phyloP scores from a whole-genome alignment of 2,329 filamentous ascomycete genomes.

The Sarocladium strictum region DNA sequence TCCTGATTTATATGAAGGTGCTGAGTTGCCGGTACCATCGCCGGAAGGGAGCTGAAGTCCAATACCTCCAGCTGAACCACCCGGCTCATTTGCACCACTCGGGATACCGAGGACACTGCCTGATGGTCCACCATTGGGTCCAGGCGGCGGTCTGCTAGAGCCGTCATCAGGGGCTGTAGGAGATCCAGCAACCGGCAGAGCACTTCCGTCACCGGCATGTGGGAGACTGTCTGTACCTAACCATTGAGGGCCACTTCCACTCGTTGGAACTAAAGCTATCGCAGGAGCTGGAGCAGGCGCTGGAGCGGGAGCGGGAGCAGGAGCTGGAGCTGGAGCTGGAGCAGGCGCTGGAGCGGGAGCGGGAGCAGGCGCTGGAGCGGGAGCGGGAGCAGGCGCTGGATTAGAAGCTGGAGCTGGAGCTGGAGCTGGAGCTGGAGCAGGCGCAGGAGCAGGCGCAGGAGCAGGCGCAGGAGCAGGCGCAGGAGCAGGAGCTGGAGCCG shows the following conservation, averaged over 20 bases:
- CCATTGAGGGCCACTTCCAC: no score
- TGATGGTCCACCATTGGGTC: neutral
- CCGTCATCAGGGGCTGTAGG: neutral
- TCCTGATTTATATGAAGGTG: neutral
- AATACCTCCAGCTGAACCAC: neutral
- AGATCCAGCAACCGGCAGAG: no score
- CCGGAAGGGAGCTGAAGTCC: neutral
- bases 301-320: neutral
- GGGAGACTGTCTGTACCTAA: no score
- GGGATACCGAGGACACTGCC: neutral
- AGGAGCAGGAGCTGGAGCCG: slow-evolving; percentile 5
- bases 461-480: neutral
- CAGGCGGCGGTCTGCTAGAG: neutral
- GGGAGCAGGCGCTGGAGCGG: slow-evolving; percentile 12
- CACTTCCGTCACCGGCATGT: no score
- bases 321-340: slow-evolving; percentile 13
- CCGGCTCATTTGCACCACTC: neutral
- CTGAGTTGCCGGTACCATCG: neutral
- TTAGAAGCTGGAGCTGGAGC: slow-evolving; percentile 20
- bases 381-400: slow-evolving; percentile 9
- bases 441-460: neutral
- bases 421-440: no score
- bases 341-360: slow-evolving; percentile 16
- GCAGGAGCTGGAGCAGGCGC: neutral
- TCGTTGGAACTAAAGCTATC: no score